A percentile compares a stretch with the other conserved stretches of the same genome.
These are phyloP conservation scores for Grosmannia clavigera DNA, from an alignment of 2,329 filamentous ascomycete genomes.

Conservation along the genomic window DNA sequence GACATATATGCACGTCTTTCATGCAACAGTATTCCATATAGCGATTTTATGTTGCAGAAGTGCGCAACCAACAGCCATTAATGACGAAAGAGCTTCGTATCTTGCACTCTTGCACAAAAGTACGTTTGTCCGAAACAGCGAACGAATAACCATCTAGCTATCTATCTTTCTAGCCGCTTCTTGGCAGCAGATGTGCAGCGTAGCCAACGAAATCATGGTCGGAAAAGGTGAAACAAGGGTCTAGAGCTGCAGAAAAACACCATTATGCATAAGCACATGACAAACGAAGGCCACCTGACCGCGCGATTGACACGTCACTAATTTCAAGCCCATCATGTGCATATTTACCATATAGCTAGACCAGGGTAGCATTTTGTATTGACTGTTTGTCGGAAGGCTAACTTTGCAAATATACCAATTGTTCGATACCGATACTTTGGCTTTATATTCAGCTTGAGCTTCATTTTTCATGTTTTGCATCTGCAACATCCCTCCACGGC, in stretches of 20 bases:
- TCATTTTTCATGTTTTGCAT: background rate
- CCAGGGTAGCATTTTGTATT: too few species aligned
- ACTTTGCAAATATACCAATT: background rate
- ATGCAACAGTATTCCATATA: background rate
- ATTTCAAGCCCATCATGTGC: background rate
- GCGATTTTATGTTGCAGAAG: too few species aligned
- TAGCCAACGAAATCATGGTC: background rate
- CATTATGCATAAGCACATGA: background rate
- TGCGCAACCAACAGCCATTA: background rate
- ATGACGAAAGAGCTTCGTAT: background rate
- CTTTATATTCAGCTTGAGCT: background rate
- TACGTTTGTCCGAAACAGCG: background rate
- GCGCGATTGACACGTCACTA: background rate
- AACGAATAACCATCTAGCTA: background rate
- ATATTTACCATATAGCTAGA: background rate
- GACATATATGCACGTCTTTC: too few species aligned
- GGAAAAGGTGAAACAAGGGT: background rate
- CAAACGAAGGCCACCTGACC: background rate
- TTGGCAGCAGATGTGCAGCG: background rate
- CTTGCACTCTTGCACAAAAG: background rate
- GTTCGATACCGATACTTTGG: background rate
- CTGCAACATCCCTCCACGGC: background rate
- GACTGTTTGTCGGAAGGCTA: background rate
- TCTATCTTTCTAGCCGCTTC: background rate
- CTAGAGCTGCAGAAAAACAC: background rate